phyloP scores from a whole-genome alignment of 495 filamentous ascomycete genomes.

The Tuber umbilicatum region DNA sequence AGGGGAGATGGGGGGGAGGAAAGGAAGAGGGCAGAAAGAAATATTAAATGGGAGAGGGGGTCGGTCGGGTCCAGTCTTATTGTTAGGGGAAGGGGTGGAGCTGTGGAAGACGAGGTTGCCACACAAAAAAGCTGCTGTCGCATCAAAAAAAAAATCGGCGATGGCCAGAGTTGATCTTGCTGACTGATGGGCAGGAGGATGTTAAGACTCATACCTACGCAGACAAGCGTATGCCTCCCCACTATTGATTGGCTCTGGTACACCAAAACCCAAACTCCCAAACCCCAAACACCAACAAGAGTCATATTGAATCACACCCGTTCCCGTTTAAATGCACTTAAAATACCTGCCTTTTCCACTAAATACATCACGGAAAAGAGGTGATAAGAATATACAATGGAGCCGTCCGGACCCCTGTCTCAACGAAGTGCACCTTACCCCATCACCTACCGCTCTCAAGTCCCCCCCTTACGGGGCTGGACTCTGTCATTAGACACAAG shows the following conservation, averaged over 20 bases:
- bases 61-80: slow-evolving; percentile 13
- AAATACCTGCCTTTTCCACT: neutral
- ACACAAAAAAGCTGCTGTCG: slow-evolving; percentile 42
- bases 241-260: neutral
- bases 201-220: slow-evolving; percentile 41
- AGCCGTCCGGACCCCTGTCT: neutral
- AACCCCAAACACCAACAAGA: neutral
- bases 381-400: neutral
- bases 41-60: slow-evolving; percentile 30
- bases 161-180: slow-evolving; percentile 11
- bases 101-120: slow-evolving; percentile 35
- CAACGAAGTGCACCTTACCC: neutral
- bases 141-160: slow-evolving; percentile 42
- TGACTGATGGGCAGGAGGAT: slow-evolving; percentile 27
- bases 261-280: neutral
- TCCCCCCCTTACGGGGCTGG: neutral
- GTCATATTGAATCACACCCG: neutral
- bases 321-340: neutral
- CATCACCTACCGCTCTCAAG: neutral
- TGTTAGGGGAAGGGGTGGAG: slow-evolving; percentile 19
- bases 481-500: neutral
- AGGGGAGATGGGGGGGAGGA: slow-evolving; percentile 11
- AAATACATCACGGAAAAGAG: neutral
- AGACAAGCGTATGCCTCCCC: neutral
- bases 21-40: slow-evolving; percentile 23